Percentiles rank a stretch among this genome's conserved stretches.
These are phyloP conservation scores for Ogataea allantospora DNA, from an alignment of 805 yeast species.

Conservation along the genomic window DNA sequence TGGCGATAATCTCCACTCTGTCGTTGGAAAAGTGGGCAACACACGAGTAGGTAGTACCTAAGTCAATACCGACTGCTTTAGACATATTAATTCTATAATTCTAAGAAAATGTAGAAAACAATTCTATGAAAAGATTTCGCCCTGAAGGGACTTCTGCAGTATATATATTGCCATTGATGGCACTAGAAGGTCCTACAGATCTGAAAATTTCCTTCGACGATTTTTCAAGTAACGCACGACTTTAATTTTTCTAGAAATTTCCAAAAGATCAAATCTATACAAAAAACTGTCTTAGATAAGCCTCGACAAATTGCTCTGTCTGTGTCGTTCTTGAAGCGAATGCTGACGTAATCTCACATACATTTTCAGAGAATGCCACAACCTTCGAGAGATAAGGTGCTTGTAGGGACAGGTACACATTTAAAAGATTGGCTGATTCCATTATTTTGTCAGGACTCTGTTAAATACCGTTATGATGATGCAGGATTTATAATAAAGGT, in stretches of 20 bases:
- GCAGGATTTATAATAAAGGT: slow-evolving; percentile 13
- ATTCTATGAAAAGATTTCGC: slow-evolving; percentile 11
- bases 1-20: slow-evolving; percentile 89
- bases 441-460: slow-evolving; percentile 4
- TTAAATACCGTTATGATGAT: not conserved
- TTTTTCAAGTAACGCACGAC: slow-evolving; percentile 17
- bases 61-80: slow-evolving; percentile 69
- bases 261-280: slow-evolving; percentile 7
- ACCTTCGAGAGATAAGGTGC: slow-evolving; percentile 7
- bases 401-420: slow-evolving; percentile 8
- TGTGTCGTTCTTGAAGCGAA: not conserved
- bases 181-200: slow-evolving; percentile 9
- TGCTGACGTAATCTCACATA: slow-evolving; percentile 3
- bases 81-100: slow-evolving; percentile 34
- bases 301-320: not conserved
- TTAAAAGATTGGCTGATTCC: slow-evolving; percentile 17
- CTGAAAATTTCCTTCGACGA: slow-evolving; percentile 11
- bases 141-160: slow-evolving; percentile 4
- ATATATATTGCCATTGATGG: slow-evolving; percentile 11
- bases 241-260: slow-evolving; percentile 20
- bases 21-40: slow-evolving; percentile 92
- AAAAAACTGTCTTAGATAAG: not conserved
- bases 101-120: slow-evolving; percentile 12
- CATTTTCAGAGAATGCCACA: slow-evolving; percentile 8
- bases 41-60: slow-evolving; percentile 91